phyloP scores from a whole-genome alignment of 2,329 filamentous ascomycete genomes.

The Aureobasidium sp. region DNA sequence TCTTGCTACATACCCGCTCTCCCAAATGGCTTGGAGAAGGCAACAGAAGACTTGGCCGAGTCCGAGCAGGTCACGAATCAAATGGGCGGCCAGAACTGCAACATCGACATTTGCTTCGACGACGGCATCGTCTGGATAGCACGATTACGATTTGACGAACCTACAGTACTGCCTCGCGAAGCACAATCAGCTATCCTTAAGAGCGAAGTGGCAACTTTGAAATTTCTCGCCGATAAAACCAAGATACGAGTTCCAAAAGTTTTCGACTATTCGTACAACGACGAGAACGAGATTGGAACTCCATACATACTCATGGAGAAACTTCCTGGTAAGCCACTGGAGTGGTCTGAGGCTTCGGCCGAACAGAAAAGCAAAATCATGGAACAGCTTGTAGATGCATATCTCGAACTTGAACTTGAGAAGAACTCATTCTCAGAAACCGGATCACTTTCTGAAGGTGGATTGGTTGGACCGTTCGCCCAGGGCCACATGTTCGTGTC shows the following conservation, averaged over 20 bases:
- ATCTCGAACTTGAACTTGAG: background rate
- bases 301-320: slow-evolving; percentile 6
- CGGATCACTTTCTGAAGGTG: slow-evolving; percentile 1
- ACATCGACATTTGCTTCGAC: background rate
- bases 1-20: background rate
- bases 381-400: background rate
- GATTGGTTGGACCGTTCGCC: background rate
- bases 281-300: background rate
- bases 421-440: background rate
- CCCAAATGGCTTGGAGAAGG: too few relatives aligned
- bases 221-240: background rate
- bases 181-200: background rate
- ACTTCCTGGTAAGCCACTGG: background rate
- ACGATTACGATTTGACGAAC: background rate
- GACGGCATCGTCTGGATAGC: background rate
- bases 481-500: background rate
- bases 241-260: background rate
- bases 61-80: too few relatives aligned
- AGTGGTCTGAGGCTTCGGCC: background rate
- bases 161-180: background rate
- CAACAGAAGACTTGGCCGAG: too few relatives aligned
- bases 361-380: background rate
- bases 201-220: slow-evolving; percentile 6
- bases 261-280: background rate
- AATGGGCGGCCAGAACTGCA: slow-evolving; percentile 1